Evolutionary conservation across 2,329 filamentous ascomycete genomes (phyloP).

Genomic region (Byssothecium circinans): DNA sequence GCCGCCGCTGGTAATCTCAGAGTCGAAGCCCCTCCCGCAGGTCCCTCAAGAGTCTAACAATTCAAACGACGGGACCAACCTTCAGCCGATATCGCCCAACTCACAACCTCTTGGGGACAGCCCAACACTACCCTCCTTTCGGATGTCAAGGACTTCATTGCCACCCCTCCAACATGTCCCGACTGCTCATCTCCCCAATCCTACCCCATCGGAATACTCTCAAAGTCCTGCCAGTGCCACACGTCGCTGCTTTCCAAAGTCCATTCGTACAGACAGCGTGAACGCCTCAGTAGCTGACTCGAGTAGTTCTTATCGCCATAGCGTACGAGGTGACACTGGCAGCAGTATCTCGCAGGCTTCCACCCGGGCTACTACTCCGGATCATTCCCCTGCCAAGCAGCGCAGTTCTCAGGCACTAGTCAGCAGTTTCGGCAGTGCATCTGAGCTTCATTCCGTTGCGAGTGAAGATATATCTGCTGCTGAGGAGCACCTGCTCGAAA

Average conservation of each 20-base stretch:
- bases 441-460: constrained; percentile 64
- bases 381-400: constrained; percentile 58
- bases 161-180: constrained; percentile 37
- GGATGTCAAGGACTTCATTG: constrained; percentile 53
- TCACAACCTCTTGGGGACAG: constrained; percentile 30
- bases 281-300: constrained; percentile 77
- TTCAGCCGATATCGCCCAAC: constrained; percentile 20
- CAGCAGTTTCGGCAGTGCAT: constrained; percentile 66
- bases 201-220: constrained; percentile 30
- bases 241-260: constrained; percentile 31
- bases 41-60: constrained; percentile 52
- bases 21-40: constrained; percentile 70
- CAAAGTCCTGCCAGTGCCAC: constrained; percentile 41
- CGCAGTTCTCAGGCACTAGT: constrained; percentile 60
- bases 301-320: constrained; percentile 74
- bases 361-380: constrained; percentile 85
- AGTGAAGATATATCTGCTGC: constrained; percentile 77
- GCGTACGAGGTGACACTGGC: constrained; percentile 72
- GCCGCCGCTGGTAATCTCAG: constrained; percentile 49
- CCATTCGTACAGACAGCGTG: constrained; percentile 60
- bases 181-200: constrained; percentile 28
- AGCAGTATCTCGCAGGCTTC: constrained; percentile 81
- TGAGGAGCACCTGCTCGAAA: constrained; percentile 84
- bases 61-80: constrained; percentile 21
- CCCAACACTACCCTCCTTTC: constrained; percentile 45